phyloP scores from a whole-genome alignment of 495 filamentous ascomycete species.

The Hyaloscypha bicolor region DNA sequence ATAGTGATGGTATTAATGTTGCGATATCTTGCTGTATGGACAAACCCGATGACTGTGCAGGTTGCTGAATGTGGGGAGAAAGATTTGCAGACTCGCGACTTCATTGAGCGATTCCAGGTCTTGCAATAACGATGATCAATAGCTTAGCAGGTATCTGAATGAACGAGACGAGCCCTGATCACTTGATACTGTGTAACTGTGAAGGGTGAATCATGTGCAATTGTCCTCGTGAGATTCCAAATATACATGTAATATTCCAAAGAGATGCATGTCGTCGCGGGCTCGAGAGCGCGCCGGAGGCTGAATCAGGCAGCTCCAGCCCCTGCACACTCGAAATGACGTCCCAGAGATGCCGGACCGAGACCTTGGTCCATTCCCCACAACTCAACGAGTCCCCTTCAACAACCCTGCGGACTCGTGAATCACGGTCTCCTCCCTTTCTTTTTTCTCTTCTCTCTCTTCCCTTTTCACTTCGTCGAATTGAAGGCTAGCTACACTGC shows the following conservation, averaged over 20 bases:
- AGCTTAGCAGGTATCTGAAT: background rate
- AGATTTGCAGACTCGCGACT: background rate
- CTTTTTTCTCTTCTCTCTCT: too few species aligned
- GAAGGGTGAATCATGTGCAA: background rate
- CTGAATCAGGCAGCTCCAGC: constrained; percentile 3
- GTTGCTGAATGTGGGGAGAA: background rate
- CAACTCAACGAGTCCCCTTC: background rate
- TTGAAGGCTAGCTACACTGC: too few species aligned
- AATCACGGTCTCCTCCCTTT: too few species aligned
- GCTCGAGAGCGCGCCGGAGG: background rate
- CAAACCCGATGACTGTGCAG: background rate
- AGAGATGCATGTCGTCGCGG: background rate
- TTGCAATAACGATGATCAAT: background rate
- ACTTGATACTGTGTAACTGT: background rate
- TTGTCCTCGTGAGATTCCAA: background rate
- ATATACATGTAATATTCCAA: background rate
- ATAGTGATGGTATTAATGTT: background rate
- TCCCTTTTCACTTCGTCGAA: background rate
- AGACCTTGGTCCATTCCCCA: constrained; percentile 6
- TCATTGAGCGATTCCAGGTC: background rate
- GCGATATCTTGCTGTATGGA: background rate
- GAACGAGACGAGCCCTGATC: background rate
- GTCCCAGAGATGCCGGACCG: constrained; percentile 8
- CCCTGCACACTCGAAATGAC: constrained; percentile 2
- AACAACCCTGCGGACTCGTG: too few species aligned